Evolutionary conservation across 1,284 basidiomycete genomes (phyloP), one percentile per base, ranked within the genome.

Genomic region (Pseudozyma thailandica): DNA sequence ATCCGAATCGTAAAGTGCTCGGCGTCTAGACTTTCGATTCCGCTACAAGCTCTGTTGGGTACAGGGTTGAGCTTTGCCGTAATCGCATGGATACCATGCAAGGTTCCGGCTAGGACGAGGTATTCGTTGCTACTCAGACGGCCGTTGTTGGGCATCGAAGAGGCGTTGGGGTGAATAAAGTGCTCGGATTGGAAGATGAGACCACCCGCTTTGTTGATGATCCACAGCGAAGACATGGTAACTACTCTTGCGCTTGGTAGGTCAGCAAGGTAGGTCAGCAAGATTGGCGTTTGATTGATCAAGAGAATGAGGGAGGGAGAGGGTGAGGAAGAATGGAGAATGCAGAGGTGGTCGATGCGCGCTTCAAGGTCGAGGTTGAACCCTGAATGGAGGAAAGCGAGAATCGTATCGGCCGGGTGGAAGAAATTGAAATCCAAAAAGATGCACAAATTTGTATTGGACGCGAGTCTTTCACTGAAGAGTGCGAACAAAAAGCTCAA

Each of bases 141-240:
- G 42, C 53, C 63, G 9, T 47, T 46, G 38, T 68, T 72, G 50
- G 49, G 61, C 63, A 58, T 59, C n/a, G 54, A 55, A 2, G 52
- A 44, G 33, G 58, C 52, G 42, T 72, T 56, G 28, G 73, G 71
- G 21, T 72, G 71, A 6, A 51, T 47, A 42, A 75, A 77, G 82
- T 95, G 94, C 78, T 90, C 92, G 61, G 92, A 88, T 78, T 94
- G 92, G 85, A 94, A 98, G 60, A 98, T 91, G 38, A 98, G 88
- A 16, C 95, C 96, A 25, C 95, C 95, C 16, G 96, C 96, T 86
- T 98, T 98, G 85, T 98, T 98, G 82, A 98, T 97, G 65, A 98
- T 91, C 94, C 92, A 93, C 52, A 94, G 87, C 72, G 79, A 79
- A 6, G 80, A 75, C 77, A 80, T 81, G 31, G 18, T 18, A 18